Base-by-base conservation (phyloP, 2,329 filamentous ascomycete species). In the Diaporthe batatas region DNA sequence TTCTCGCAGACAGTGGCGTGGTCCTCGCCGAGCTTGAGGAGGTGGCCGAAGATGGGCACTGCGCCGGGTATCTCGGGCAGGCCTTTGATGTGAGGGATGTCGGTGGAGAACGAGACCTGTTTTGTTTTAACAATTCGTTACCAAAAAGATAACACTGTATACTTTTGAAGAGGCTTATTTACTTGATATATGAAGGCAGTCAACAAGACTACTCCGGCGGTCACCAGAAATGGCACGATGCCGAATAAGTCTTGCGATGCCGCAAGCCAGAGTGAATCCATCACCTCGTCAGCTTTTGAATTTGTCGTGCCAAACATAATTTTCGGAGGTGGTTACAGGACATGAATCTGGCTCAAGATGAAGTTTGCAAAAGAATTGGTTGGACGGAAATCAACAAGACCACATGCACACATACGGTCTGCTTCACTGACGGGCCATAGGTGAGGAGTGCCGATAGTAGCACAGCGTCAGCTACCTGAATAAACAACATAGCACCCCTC, bases 1-100 rank as follows among this genome's bases (percentile, higher is more conserved):
- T 81, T 82, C 73, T 86, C 86, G 70, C 86, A 89, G 2, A 84
- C 80, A 11, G 83, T 86, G 25, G 87, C 87, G 78, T 89, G 87
- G 75, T 89, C 86, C 4, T 87, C 85, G 21, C 87, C 87, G 2
- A 89, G 83, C 34, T 83, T 80, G 7, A 87, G 81, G 3, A 89
- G 82, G 78, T 89, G 86, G 0, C 87, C 86, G 29, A 84, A 82
- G 12, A 89, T 80, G 1, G 86, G 87, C 1, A 85, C 77, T 2
- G 86, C 85, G 18, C 84, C 84, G 2, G 87, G 87, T 18, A 88
- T 85, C 68, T 88, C 85, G 18, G 83, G 84, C 14, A 88, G 81
- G 18, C 84, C 84, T 64, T 81, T 82, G 74, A 88, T 88, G 65
- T 84, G 80, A 1, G 86, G 83, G 29, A 88, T 84, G 71, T 88